Evolutionary conservation across 2,329 filamentous ascomycete genomes (phyloP).

Genomic region (Gnomoniopsis smithogilvyi): DNA sequence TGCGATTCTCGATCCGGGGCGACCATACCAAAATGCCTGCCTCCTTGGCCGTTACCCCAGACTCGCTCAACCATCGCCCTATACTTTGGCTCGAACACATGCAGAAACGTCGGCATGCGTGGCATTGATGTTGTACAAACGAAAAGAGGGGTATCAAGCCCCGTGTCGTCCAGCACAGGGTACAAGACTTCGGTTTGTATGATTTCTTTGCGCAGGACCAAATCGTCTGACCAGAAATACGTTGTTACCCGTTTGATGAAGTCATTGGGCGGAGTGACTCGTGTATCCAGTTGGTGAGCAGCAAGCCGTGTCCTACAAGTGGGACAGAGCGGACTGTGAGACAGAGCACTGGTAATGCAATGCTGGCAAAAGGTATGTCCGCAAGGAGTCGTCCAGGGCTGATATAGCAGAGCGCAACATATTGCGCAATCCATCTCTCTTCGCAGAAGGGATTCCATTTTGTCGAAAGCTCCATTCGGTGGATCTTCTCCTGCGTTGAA

Average conservation of each 20-base stretch:
- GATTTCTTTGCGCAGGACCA: slow-evolving; percentile 55
- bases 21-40: slow-evolving; percentile 82
- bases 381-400: slow-evolving; percentile 80
- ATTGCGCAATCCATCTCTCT: slow-evolving; percentile 83
- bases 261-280: slow-evolving; percentile 54
- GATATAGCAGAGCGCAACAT: slow-evolving; percentile 77
- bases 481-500: slow-evolving; percentile 24
- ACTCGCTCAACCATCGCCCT: slow-evolving; percentile 82
- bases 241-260: slow-evolving; percentile 61
- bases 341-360: slow-evolving; percentile 73
- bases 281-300: slow-evolving; percentile 41
- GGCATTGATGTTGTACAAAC: slow-evolving; percentile 82
- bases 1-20: slow-evolving; percentile 54
- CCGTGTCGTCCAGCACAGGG: slow-evolving; percentile 38
- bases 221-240: slow-evolving; percentile 65
- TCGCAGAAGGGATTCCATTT: slow-evolving; percentile 59
- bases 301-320: slow-evolving; percentile 68
- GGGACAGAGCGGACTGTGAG: slow-evolving; percentile 66
- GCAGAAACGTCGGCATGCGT: slow-evolving; percentile 77
- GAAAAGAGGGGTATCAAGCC: slow-evolving; percentile 68
- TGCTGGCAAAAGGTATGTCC: slow-evolving; percentile 86
- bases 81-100: slow-evolving; percentile 92
- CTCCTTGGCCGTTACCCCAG: slow-evolving; percentile 53
- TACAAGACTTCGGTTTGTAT: slow-evolving; percentile 56
- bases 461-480: slow-evolving; percentile 44